phyloP scores from a whole-genome alignment of 2,329 filamentous ascomycete genomes.

The Didymella segeticola region DNA sequence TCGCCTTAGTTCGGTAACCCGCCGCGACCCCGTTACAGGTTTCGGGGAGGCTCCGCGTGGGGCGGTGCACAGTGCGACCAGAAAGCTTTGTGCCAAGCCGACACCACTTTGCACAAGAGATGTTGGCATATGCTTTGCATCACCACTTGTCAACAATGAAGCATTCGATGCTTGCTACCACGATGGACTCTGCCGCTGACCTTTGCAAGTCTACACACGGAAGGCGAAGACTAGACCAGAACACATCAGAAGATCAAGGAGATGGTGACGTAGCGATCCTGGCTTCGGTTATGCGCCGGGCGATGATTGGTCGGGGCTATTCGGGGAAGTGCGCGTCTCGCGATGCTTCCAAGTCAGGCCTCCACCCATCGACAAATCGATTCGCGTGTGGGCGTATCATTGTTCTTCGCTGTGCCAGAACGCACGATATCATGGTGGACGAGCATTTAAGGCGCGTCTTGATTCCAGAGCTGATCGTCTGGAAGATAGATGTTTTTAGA shows the following conservation, averaged over 20 bases:
- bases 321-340: background rate
- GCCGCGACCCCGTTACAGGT: constrained; percentile 1
- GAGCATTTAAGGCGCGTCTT: too few species aligned
- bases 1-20: constrained; percentile 5
- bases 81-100: constrained; percentile 9
- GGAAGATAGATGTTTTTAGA: too few species aligned
- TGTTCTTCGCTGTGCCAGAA: background rate
- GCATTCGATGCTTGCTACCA: background rate
- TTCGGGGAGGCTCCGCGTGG: constrained; percentile 10
- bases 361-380: constrained; percentile 2
- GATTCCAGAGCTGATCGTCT: too few species aligned
- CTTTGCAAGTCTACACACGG: background rate
- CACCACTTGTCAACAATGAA: background rate
- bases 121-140: background rate
- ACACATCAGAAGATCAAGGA: background rate
- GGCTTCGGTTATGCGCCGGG: too few species aligned
- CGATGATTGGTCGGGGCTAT: constrained; percentile 7
- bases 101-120: background rate
- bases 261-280: constrained; percentile 1
- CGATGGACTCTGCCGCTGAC: background rate
- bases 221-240: background rate
- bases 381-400: too few species aligned
- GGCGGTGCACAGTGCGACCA: background rate
- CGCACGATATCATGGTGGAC: too few species aligned
- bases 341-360: background rate